phyloP scores from a whole-genome alignment of 1,284 basidiomycete species.

The Fomitiporia mediterranea region DNA sequence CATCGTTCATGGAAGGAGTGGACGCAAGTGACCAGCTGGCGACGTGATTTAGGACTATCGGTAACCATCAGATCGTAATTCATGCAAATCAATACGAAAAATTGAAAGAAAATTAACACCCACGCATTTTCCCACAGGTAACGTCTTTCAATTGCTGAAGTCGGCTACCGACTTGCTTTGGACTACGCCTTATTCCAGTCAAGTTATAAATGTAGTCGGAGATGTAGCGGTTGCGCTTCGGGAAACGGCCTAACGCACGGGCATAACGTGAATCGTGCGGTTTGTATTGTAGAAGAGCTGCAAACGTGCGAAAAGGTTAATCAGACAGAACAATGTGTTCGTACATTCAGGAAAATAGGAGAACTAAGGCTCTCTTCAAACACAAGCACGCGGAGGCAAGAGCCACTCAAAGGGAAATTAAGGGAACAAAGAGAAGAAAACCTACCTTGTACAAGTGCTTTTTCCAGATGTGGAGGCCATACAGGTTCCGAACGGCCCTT shows the following conservation, averaged over 20 bases:
- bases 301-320: not conserved
- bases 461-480: slow-evolving; percentile 73
- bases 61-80: not conserved
- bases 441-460: slow-evolving; percentile 66
- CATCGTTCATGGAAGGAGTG: not conserved
- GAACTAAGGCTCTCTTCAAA: too few species aligned
- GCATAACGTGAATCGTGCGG: slow-evolving; percentile 67
- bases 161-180: slow-evolving; percentile 71
- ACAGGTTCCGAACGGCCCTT: slow-evolving; percentile 63
- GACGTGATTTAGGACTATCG: slow-evolving; percentile 16
- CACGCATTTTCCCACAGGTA: slow-evolving; percentile 58
- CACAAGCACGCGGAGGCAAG: not conserved
- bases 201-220: slow-evolving; percentile 61
- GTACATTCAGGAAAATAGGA: too few species aligned
- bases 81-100: not conserved
- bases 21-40: slow-evolving; percentile 18
- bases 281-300: slow-evolving; percentile 52
- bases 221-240: slow-evolving; percentile 69
- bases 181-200: slow-evolving; percentile 59
- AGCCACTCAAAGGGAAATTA: not conserved
- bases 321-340: not conserved
- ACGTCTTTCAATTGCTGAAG: slow-evolving; percentile 69
- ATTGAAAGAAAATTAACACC: slow-evolving; percentile 29
- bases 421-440: not conserved
- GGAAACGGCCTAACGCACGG: slow-evolving; percentile 63